A percentile compares a stretch with the other conserved stretches of the same genome.
These are phyloP conservation scores for Hypoxylon crocopeplum DNA, from an alignment of 495 filamentous ascomycete genomes.

Conservation along the genomic window DNA sequence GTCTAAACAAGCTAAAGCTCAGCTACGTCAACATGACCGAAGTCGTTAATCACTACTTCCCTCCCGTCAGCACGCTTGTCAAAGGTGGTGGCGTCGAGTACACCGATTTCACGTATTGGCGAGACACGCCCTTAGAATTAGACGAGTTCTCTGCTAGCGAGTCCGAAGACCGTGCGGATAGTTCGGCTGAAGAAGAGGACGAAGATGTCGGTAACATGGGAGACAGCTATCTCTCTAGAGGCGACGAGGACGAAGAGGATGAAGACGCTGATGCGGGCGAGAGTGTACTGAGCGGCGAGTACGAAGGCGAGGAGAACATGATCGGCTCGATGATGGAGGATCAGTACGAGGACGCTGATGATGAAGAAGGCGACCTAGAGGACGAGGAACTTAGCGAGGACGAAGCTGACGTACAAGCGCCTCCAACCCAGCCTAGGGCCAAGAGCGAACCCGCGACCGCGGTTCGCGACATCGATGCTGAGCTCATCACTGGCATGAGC, in stretches of 20 bases:
- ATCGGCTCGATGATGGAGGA: constrained; percentile 42
- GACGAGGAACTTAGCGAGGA: constrained; percentile 39
- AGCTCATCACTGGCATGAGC: constrained; percentile 59
- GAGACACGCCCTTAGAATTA: constrained; percentile 73
- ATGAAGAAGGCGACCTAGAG: constrained; percentile 44
- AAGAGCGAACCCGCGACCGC: constrained; percentile 17
- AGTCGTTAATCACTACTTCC: constrained; percentile 96
- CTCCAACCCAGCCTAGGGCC: background rate
- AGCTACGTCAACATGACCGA: constrained; percentile 97
- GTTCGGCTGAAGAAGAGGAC: constrained; percentile 53
- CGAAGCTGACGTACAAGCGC: constrained; percentile 31
- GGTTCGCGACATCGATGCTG: constrained; percentile 51
- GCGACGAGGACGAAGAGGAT: constrained; percentile 56
- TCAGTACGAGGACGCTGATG: constrained; percentile 43
- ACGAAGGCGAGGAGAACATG: constrained; percentile 49
- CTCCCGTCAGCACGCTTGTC: constrained; percentile 76
- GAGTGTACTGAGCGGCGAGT: constrained; percentile 46
- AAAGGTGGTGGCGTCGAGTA: constrained; percentile 83
- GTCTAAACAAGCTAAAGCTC: constrained; percentile 92
- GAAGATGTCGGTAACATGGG: constrained; percentile 54
- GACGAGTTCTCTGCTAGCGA: constrained; percentile 84
- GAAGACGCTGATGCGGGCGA: constrained; percentile 51
- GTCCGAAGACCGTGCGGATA: constrained; percentile 61
- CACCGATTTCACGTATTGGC: constrained; percentile 90
- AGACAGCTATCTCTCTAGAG: constrained; percentile 67